A percentile compares a stretch with the other conserved stretches of the same genome.
phyloP scores from a whole-genome alignment of 805 yeast species.

The Candida incommunis region DNA sequence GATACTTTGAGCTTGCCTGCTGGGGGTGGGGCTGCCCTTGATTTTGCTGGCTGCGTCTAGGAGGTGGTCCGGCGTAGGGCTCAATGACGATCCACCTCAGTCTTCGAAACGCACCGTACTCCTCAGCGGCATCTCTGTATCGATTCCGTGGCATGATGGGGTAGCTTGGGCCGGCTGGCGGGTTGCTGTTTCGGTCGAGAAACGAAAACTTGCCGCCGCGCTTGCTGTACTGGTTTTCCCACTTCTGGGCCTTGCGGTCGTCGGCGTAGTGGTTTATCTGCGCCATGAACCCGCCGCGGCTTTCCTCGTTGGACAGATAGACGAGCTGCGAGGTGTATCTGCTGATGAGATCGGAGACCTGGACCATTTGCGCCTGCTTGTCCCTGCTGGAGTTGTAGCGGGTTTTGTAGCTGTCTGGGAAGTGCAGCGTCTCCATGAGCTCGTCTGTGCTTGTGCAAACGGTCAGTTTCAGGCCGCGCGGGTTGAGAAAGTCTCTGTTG shows the following conservation, averaged over 20 bases:
- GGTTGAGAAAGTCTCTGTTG: not conserved
- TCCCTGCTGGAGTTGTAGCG: not conserved
- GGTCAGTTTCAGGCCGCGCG: not conserved
- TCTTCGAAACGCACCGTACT: not conserved
- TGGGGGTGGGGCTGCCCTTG: no score
- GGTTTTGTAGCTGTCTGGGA: not conserved
- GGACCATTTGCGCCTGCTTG: not conserved
- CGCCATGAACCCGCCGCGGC: not conserved
- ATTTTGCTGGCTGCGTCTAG: no score
- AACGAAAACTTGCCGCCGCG: no score
- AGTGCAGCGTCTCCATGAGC: not conserved
- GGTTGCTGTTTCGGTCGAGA: not conserved
- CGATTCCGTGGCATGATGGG: not conserved
- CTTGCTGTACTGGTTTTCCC: not conserved
- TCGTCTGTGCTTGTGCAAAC: not conserved
- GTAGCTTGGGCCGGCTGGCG: not conserved
- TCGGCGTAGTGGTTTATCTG: not conserved
- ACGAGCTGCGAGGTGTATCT: not conserved
- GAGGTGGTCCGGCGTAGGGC: not conserved
- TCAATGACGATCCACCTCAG: not conserved
- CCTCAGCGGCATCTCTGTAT: not conserved
- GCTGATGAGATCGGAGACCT: not conserved
- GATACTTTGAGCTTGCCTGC: no score
- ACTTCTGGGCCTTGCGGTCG: not conserved
- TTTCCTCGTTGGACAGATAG: not conserved